Evolutionary conservation across 23 red algal genomes (phyloP).

Genomic region (Gracilaria domingensis): DNA sequence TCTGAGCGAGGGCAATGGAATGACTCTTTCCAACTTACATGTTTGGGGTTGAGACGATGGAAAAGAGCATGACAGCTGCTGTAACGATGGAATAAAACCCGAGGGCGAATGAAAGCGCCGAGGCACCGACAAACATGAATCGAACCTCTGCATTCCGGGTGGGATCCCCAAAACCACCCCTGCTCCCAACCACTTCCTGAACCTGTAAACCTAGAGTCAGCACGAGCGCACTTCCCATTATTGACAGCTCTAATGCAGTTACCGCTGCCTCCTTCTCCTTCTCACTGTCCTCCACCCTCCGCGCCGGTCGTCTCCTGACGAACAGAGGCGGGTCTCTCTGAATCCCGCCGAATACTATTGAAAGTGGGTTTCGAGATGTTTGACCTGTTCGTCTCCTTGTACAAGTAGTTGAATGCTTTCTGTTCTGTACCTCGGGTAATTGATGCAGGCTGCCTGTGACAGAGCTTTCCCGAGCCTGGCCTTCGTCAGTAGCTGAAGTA

Average conservation of each 20-base stretch:
- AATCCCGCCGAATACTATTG: slow-evolving; percentile 7
- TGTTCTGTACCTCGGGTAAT: not conserved
- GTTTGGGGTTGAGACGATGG: slow-evolving; percentile 18
- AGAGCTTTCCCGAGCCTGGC: not conserved
- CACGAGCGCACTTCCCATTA: slow-evolving; percentile 45
- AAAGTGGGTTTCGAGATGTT: slow-evolving; percentile 16
- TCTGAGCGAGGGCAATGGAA: not conserved
- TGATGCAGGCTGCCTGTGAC: not conserved
- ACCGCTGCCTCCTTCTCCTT: slow-evolving; percentile 6
- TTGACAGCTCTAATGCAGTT: slow-evolving; percentile 17
- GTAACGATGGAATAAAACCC: slow-evolving; percentile 39
- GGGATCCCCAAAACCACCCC: slow-evolving; percentile 7
- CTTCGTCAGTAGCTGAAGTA: not conserved
- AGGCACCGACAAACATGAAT: slow-evolving; percentile 26
- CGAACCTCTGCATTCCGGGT: not conserved
- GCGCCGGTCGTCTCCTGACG: not conserved
- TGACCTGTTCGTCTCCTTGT: not conserved
- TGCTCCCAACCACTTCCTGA: slow-evolving; percentile 23
- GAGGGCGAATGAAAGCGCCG: slow-evolving; percentile 20
- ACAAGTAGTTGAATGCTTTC: not conserved
- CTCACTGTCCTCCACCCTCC: not conserved
- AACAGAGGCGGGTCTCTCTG: slow-evolving; percentile 22
- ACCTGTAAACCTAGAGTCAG: slow-evolving; percentile 31
- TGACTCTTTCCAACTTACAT: slow-evolving; percentile 30
- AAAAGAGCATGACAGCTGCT: slow-evolving; percentile 21